Evolutionary conservation across 345 rosid genomes (phyloP), one percentile per base, ranked within the genome.

Genomic region (Salix udensis): DNA sequence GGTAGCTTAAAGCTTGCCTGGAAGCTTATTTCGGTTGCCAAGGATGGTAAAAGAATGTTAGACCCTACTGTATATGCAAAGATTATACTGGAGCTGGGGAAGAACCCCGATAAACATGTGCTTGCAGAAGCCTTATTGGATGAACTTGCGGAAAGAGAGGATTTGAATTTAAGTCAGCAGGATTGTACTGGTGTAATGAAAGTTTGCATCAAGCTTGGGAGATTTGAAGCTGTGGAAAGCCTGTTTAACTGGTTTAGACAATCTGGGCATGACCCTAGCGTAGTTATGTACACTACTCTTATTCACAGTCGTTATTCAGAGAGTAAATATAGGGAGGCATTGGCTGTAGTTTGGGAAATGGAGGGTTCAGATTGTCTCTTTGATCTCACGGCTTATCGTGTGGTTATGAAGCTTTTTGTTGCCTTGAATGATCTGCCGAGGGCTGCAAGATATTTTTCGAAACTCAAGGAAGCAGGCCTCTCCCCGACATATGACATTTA

Each of bases 111-210:
- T 72, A 90, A 88, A 16, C 76, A 78, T 64, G 78, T 70, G 69
- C 87, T 93, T 66, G 92, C 65, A 6, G 61, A 15, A 62, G 52
- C 80, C 6, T 87, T 91, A 53, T 81, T 93, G 21, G 88, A 88
- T 26, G 97, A 93, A 36, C 88, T 95, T 58, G 86, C 88, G 65
- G 88, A 88, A 71, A 85, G 92, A 78, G 91, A 93, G 67, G 90
- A 88, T 34, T 74, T 95, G 73, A 88, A 46, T 75, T 79, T 93
- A 73, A 93, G 81, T 80, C 94, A 86, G 79, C 93, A 86, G 73
- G 93, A 90, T 66, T 89, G 96, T 79, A 91, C 96, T n/a, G 84
- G 93, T 61, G 71, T 93, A 62, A 95, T 93, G 98, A 95, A 93
- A 87, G 83, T 91, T 64, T 87, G 98, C 73, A 75, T 86, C 65